Evolutionary conservation across 352 stramenopile genomes (phyloP).

Genomic region (Phytophthora capsici): DNA sequence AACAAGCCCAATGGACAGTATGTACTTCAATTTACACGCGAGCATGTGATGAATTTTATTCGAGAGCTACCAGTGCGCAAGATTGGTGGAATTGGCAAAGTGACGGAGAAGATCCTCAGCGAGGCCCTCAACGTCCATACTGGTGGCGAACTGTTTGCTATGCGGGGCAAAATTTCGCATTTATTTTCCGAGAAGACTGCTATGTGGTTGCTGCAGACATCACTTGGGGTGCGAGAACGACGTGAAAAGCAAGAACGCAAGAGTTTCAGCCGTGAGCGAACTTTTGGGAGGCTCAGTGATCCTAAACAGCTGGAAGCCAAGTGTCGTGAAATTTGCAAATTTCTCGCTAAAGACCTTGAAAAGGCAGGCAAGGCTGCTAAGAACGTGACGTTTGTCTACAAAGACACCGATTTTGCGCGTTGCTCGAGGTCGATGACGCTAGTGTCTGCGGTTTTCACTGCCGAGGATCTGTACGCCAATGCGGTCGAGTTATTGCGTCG

Average conservation of each 20-base stretch:
- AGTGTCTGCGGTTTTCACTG: conserved; percentile 42
- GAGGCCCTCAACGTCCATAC: conserved; percentile 85
- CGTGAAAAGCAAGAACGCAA: conserved; percentile 71
- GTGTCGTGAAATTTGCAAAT: conserved; percentile 68
- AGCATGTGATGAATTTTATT: conserved; percentile 90
- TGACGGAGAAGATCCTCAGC: conserved; percentile 94
- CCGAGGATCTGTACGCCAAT: conserved; percentile 50
- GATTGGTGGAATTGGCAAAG: conserved; percentile 95
- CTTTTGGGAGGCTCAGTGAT: conserved; percentile 60
- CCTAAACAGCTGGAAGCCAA: conserved; percentile 57
- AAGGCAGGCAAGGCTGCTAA: conserved; percentile 48
- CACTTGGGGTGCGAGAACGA: conserved; percentile 62
- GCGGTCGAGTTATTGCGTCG: conserved; percentile 63
- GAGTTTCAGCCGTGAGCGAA: conserved; percentile 80
- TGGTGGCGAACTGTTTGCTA: conserved; percentile 74
- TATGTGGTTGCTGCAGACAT: conserved; percentile 76
- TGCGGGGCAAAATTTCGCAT: conserved; percentile 65
- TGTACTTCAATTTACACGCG: conserved; percentile 81
- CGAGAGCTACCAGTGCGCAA: conserved; percentile 90
- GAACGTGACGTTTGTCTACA: conserved; percentile 79
- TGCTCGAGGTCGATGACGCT: conserved; percentile 62
- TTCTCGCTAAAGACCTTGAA: conserved; percentile 62
- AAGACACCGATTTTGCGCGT: conserved; percentile 68
- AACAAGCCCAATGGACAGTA: conserved; percentile 98
- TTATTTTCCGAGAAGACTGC: conserved; percentile 74